Evolutionary conservation across 352 stramenopile genomes (phyloP).

Genomic region (Phytophthora cajani): DNA sequence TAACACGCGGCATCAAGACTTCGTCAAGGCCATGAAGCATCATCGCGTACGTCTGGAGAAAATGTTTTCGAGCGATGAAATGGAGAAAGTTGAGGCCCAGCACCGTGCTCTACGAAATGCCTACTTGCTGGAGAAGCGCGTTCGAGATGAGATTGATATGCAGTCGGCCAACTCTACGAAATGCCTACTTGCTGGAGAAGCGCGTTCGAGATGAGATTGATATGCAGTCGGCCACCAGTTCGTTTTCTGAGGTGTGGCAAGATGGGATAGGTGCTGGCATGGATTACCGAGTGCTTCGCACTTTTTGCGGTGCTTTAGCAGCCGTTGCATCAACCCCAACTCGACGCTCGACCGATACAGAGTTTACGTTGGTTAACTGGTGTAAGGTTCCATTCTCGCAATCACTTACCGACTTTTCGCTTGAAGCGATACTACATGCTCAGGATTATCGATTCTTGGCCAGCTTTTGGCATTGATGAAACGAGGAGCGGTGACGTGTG

Average conservation of each 20-base stretch:
- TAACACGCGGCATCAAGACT: slow-evolving; percentile 35
- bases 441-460: slow-evolving; percentile 23
- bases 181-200: slow-evolving; percentile 30
- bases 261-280: slow-evolving; percentile 20
- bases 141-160: slow-evolving; percentile 24
- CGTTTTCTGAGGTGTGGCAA: slow-evolving; percentile 27
- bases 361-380: slow-evolving; percentile 37
- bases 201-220: slow-evolving; percentile 25
- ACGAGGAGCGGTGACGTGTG: not conserved
- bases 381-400: slow-evolving; percentile 27
- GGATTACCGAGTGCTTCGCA: slow-evolving; percentile 25
- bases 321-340: slow-evolving; percentile 9
- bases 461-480: slow-evolving; percentile 5
- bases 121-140: slow-evolving; percentile 27
- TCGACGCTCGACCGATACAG: not conserved
- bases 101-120: slow-evolving; percentile 30
- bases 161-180: slow-evolving; percentile 21
- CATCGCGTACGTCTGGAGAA: slow-evolving; percentile 24
- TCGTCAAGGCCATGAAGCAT: slow-evolving; percentile 25
- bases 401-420: slow-evolving; percentile 25
- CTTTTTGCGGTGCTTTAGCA: slow-evolving; percentile 30
- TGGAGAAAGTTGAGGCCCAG: slow-evolving; percentile 32
- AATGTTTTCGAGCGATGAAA: slow-evolving; percentile 20
- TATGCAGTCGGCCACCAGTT: slow-evolving; percentile 8
- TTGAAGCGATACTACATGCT: slow-evolving; percentile 33